Evolutionary conservation across 2,329 filamentous ascomycete genomes (phyloP), one percentile per base, ranked within the genome.

Genomic region (Penicillium occitanis): DNA sequence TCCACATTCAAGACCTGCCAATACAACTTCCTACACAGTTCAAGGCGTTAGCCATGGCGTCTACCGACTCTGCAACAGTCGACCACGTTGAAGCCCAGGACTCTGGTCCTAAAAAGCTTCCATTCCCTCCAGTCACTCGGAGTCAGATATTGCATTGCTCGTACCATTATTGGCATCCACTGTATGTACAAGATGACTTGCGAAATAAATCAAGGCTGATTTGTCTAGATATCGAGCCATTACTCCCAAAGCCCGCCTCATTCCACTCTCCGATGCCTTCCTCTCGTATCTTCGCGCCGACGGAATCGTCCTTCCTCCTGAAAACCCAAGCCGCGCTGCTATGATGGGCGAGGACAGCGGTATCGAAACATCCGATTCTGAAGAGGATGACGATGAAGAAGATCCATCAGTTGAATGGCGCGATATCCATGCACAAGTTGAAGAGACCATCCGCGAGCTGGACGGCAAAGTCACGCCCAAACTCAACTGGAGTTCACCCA

Each of bases 401-500:
- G 88, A 84, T 64, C 79, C 81, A 78, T 87, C 86, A 1, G 74
- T 75, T 35, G 77, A 81, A 58, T 89, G 87, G 87, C 77, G 88
- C 8, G 90, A 91, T 42, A 86, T 93, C 1, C 95, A 99, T 77
- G 82, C 88, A 53, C 79, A 86, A 65, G 92, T 99, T 76, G 90
- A 89, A 75, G 82, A 87, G 28, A 91, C 87, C 50, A 97, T 99
- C 68, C 79, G 83, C 13, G 90, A 93, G 71, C 85, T 98, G 0
- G 93, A 92, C 17, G 94, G 94, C 67, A 88, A 89, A 67, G 93
- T 97, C 8, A 89, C 91, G 1, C 95, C 95, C 0, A 99, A 99
- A 79, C 82, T 99, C 57, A 98, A 98, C 81, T 99, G 95, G 95
- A 97, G 93, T 5, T 90, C 93, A 3, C 95, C 95, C 3, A 97